Evolutionary conservation across 1,284 basidiomycete species (phyloP), one percentile per base, ranked within the genome.

Genomic region (Filobasidium uniguttulatum): DNA sequence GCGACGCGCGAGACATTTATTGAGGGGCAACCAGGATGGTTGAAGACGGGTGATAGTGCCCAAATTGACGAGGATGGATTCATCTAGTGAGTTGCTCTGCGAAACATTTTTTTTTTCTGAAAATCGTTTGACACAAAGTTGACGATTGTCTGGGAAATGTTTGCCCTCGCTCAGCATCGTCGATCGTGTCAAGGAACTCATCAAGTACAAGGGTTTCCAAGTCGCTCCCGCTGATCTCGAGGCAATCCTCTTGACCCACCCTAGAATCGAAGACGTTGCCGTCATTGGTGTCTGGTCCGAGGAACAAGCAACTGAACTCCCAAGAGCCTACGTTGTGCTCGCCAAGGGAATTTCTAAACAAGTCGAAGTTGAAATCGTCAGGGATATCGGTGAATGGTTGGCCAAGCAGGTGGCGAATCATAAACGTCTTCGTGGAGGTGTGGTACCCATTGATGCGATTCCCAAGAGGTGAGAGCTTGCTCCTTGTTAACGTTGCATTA

Each of bases 201-300:
- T 89, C 71, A 87, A 88, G 65, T 88, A 87, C 58, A 71, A 71
- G 54, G 69, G 69, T 28, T 69, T 62, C 56, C 67, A 69, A 57
- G 86, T 89, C 12, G 78, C 86, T 0, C 85, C 85, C 1, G 85
- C 86, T 0, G 85, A 88, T 57, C 73, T 89, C 2, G 85, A 89
- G 62, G 75, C 77, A 29, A 64, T 86, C 0, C 75, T 89, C 2
- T 67, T 88, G 12, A 76, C 75, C 5, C 82, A 88, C 58, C 78
- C 81, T 0, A 75, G 80, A 3, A 72, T 85, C 23, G 78, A 77
- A 3, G 85, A 88, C 58, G 73, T 74, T 0, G 85, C 78, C 8
- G 82, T 88, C 4, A 80, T 87, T 48, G 82, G 83, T 2, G 68
- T 87, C 2, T 70, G 80, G 2, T 75, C 73, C 52, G 67, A 69